Percentiles rank a stretch among this genome's conserved stretches.
Evolutionary conservation across 306 rosid genomes (phyloP).

Genomic region (Fragaria vesca): DNA sequence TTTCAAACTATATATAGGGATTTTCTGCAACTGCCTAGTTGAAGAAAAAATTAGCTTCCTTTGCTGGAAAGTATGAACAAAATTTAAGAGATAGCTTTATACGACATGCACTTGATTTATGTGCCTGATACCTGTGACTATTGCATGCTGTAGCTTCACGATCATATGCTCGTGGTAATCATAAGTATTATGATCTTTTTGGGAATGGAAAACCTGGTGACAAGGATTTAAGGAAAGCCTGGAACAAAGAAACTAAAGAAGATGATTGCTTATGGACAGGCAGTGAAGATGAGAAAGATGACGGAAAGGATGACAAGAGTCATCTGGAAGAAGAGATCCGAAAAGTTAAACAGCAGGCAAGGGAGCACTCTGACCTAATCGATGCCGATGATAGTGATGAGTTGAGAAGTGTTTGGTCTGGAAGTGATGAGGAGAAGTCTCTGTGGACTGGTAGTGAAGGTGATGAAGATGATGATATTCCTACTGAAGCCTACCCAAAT

Average conservation of each 20-base stretch:
- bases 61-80: not conserved
- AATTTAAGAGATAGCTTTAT: not conserved
- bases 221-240: slow-evolving; percentile 59
- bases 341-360: slow-evolving; percentile 65
- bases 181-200: slow-evolving; percentile 60
- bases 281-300: slow-evolving; percentile 69
- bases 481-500: slow-evolving; percentile 77
- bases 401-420: slow-evolving; percentile 81
- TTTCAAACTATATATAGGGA: not conserved
- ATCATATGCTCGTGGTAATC: slow-evolving; percentile 48
- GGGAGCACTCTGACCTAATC: slow-evolving; percentile 59
- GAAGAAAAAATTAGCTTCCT: not conserved
- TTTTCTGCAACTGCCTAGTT: not conserved
- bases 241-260: slow-evolving; percentile 74
- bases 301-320: slow-evolving; percentile 33
- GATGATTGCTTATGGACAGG: slow-evolving; percentile 67
- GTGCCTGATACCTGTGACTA: not conserved
- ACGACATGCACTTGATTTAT: not conserved
- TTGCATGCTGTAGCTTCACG: slow-evolving; percentile 46
- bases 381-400: slow-evolving; percentile 86
- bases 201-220: slow-evolving; percentile 58
- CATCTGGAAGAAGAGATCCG: slow-evolving; percentile 54
- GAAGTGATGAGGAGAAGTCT: slow-evolving; percentile 87
- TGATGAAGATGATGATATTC: slow-evolving; percentile 70
- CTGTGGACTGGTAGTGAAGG: slow-evolving; percentile 86